Base-by-base conservation (phyloP, 345 rosid species). In the Melaleuca quinquenervia region DNA sequence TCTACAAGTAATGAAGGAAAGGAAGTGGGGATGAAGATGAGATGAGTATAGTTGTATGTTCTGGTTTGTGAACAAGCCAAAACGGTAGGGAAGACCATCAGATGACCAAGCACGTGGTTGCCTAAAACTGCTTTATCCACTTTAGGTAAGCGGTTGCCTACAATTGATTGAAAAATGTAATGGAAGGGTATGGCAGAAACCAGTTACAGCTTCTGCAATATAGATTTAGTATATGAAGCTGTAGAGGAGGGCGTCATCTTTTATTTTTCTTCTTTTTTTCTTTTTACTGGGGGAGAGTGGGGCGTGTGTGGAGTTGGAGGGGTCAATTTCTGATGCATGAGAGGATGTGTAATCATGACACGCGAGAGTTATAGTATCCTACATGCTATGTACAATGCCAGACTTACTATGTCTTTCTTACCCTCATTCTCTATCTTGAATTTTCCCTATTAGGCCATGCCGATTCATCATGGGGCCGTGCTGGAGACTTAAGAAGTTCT, bases 401-500 rank as follows among this genome's bases (percentile, higher is more conserved):
- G 48, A 36, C 87, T 60, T 82, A 84, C 27, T 82, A 86, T 83
- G 85, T 60, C 41, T 52, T 49, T 90, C 86, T 49, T 50, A 82
- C 80, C 36, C 84, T 89, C 87, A 88, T 88, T 62, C 48, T 92
- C 36, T 36, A 36, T 70, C 78, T 70, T 32, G 32, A 70, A 70
- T 70, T 36, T 32, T 70, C 52, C 83, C 88, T 86, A 44, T 50
- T 90, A 95, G 99, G 94, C 85, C 90, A 76, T 84, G 84, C 86
- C 11, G 94, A 92, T 84, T 80, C 95, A 87, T 87, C 95, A 45
- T 86, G 93, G 89, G 88, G 92, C 87, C 88, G 80, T 75, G 87
- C 94, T 85, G 99, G 97, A 83, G 93, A 90, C 86, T 85, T 93
- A 82, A 93, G 91, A 91, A 94, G 90, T 92, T 93, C 98, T 14